A percentile compares a stretch with the other conserved stretches of the same genome.
Conservation (phyloP, 139 green algal genomes). For the Microglena sp. region DNA sequence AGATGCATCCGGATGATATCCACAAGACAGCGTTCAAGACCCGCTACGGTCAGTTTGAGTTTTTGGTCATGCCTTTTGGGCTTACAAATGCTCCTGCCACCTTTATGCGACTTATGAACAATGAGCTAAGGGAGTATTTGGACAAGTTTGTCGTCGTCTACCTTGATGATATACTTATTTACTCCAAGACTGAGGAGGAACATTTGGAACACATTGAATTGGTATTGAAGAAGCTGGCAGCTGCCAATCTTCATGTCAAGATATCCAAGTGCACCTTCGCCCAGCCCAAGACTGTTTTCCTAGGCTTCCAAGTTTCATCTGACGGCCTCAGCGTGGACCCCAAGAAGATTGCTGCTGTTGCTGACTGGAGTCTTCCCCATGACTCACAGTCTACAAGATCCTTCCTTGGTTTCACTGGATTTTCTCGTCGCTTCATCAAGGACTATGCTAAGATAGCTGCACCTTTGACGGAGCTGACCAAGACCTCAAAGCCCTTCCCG, state of each 20-base stretch:
- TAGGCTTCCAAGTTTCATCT: constrained; percentile 2
- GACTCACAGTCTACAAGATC: constrained; percentile 1
- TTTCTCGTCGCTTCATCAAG: background rate
- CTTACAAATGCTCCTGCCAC: constrained; percentile 46
- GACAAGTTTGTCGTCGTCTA: constrained; percentile 28
- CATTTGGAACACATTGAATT: constrained; percentile 31
- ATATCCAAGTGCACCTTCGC: constrained; percentile 35
- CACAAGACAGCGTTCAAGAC: constrained; percentile 44
- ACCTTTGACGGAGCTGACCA: too few species aligned
- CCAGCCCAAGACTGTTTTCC: background rate
- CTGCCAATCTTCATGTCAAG: constrained; percentile 21
- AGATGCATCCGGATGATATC: constrained; percentile 21
- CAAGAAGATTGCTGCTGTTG: constrained; percentile 4
- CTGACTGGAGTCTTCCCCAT: constrained; percentile 4
- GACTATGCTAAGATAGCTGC: too few species aligned
- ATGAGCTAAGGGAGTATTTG: constrained; percentile 22
- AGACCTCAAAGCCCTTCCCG: too few species aligned
- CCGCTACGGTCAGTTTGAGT: constrained; percentile 38
- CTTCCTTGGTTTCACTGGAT: constrained; percentile 8
- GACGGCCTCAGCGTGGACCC: constrained; percentile 3
- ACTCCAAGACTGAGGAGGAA: constrained; percentile 24
- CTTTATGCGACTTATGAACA: constrained; percentile 48
- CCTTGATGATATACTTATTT: constrained; percentile 38
- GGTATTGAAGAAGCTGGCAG: constrained; percentile 14
- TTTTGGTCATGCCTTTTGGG: constrained; percentile 32